Conservation (phyloP, 176 grass and related monocot species). For the Guadua angustifolia region DNA sequence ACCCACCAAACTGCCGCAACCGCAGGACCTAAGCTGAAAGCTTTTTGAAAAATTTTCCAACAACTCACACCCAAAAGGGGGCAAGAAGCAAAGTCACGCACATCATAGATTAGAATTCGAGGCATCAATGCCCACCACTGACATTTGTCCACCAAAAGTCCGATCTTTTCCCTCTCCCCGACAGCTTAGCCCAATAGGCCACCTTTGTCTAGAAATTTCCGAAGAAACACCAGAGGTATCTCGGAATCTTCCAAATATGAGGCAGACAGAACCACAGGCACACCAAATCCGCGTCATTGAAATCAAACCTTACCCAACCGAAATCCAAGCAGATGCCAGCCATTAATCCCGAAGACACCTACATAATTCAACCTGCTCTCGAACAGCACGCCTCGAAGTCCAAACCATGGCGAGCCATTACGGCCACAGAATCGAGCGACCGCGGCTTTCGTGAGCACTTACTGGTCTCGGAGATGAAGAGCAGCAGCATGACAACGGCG, state of each 20-base stretch:
- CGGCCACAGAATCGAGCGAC: background rate
- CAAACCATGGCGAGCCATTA: background rate
- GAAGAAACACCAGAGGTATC: background rate
- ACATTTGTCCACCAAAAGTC: background rate
- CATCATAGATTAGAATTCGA: background rate
- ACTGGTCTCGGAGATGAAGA: constrained; percentile 97
- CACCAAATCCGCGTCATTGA: background rate
- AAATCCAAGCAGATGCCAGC: constrained; percentile 1
- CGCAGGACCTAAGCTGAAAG: background rate
- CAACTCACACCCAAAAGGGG: background rate
- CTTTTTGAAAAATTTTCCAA: background rate
- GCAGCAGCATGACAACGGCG: constrained; percentile 75
- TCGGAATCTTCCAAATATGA: constrained; percentile 5
- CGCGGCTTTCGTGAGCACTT: constrained; percentile 2
- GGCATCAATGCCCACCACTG: background rate
- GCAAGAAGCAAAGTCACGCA: background rate
- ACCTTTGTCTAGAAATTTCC: background rate
- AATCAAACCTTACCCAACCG: background rate
- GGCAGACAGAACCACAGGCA: background rate
- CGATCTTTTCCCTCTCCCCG: background rate
- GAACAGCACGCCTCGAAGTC: background rate
- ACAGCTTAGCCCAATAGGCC: background rate
- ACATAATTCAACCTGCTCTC: background rate
- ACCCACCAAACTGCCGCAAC: constrained; percentile 30
- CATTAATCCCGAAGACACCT: background rate